Evolutionary conservation across 75 land plant genomes (phyloP), one percentile per base, ranked within the genome.

Genomic region (Picea glauca): DNA sequence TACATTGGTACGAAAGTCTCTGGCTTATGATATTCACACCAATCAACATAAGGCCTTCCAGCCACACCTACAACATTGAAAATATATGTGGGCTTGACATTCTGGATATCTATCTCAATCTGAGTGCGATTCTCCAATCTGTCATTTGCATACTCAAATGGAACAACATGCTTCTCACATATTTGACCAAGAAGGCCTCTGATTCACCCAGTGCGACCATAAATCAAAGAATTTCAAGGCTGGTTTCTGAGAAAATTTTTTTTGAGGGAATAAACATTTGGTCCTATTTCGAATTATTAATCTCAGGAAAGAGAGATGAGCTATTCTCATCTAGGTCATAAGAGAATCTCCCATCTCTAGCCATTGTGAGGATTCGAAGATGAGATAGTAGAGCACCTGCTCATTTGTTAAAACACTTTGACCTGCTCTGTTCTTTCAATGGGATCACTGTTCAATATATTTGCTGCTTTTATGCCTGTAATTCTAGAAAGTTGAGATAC

Each of bases 121-220:
- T 78, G 77, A 23, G 81, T 26, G 13, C 93, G 77, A 30, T 93
- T 82, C 87, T 93, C 85, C 58, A 93, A 62, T 15, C 93, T 81
- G 0, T 87, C 95, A 26, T 57, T 79, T 35, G 88, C 95, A 50
- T 91, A 93, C 79, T 87, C 93, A 58, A 61, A 91, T n/a, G 74
- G 76, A n/a, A 93, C 91, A 4, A 85, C 87, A 40, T 89, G 81
- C n/a, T 91, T 79, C 78, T 88, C 78, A 70, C 93, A 91, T n/a
- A 91, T 68, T 75, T 91, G 79, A 11, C 95, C 95, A 13, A 93
- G 82, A 43, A 91, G 81, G 0, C 93, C 95, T 12, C 95, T 26
- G 31, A 93, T 87, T 1, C 61, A 93, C 8, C 95, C 95, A 59
- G 85, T 93, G 33, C 88, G 0, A 26, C 26, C 26, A 26, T 26